Evolutionary conservation across 306 rosid species (phyloP).

Genomic region (Cicer cuneatum): DNA sequence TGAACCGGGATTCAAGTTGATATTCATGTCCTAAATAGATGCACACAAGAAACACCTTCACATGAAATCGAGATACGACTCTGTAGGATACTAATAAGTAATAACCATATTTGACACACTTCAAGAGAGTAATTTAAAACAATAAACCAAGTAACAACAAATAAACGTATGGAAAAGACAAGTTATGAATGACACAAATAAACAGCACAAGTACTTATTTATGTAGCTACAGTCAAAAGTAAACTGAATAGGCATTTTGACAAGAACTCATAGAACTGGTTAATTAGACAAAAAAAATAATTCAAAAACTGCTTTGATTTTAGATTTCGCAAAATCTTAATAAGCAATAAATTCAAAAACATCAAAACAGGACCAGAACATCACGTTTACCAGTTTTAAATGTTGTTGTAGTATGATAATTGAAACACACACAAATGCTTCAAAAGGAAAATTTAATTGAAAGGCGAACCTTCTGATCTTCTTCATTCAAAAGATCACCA

Average conservation of each 20-base stretch:
- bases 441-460: background rate
- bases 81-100: background rate
- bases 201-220: background rate
- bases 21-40: background rate
- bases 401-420: background rate
- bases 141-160: background rate
- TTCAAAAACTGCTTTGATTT: background rate
- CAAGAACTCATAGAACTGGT: background rate
- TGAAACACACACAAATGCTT: slow-evolving; percentile 16
- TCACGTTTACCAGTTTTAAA: background rate
- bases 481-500: slow-evolving; percentile 68
- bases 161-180: background rate
- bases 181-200: background rate
- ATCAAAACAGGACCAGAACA: background rate
- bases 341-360: background rate
- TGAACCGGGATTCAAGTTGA: background rate
- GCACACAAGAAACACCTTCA: background rate
- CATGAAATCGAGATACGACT: background rate
- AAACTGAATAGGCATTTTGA: background rate
- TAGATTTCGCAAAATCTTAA: background rate
- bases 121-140: background rate
- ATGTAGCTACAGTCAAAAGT: background rate
- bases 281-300: background rate
- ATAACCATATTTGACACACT: background rate
- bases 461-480: slow-evolving; percentile 77